Base-by-base conservation (phyloP, 106 monocot genomes). In the Dioscorea dumetorum region DNA sequence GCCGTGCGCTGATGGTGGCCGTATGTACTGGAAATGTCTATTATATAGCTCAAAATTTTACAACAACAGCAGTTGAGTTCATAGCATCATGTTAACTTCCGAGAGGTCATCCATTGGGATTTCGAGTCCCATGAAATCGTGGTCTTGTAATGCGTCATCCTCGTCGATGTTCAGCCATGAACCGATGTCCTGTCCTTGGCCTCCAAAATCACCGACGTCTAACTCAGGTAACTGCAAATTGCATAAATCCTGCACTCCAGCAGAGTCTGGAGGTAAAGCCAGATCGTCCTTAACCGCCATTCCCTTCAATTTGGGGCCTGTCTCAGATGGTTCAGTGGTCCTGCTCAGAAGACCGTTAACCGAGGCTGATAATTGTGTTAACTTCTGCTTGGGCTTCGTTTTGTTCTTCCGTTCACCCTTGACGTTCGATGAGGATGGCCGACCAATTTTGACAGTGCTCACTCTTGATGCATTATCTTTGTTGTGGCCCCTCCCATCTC, bases 71-170 rank as follows among this genome's bases (percentile, higher is more conserved):
- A 22, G n/a, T 35, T 41, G 41, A 41, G 41, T 63, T 77, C 57
- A 75, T 24, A 76, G 23, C 66, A 78, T 71, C 75, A 75, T 66
- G 48, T 41, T 41, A 41, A 83, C 68, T 54, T 83, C 78, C 15
- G 83, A 83, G 34, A 83, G 79, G 61, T 83, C 83, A 24, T 83
- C 83, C 79, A 83, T 79, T 48, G 83, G 83, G 49, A 83, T 83
- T 32, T 79, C 64, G 17, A 83, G 83, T 8, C 79, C 83, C 78
- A 76, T 61, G 28, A 67, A 76, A 72, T 79, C 78, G 48, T 68
- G 68, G 22, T 83, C 83, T 65, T 75, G 83, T 34, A 79, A 57
- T 9, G 51, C 79, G 22, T 41, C 41, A 41, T 83, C 83, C 1
- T 83, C 79, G 60, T 83, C 83, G 28, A 78, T 72, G 58, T 72